Evolutionary conservation across 768 basidiomycete species (phyloP), one percentile per base, ranked within the genome.

Genomic region (Clathrus columnatus): DNA sequence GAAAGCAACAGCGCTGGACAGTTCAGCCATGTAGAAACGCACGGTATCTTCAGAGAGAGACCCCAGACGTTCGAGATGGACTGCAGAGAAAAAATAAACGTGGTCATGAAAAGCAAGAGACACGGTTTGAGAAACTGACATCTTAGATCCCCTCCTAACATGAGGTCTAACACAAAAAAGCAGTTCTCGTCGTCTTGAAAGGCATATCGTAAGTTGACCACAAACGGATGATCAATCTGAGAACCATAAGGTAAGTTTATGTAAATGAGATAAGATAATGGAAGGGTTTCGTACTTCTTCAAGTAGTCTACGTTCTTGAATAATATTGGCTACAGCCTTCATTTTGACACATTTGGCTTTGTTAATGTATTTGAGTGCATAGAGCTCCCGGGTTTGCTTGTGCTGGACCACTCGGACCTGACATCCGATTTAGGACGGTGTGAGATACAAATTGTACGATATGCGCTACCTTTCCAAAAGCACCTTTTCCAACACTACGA

Each of bases 401-500:
- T 98, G 96, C 70, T 99, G 95, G 6, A 99, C 96, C 58, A 99
- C 95, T 44, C 96, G 87, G 73, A 99, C 95, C 95, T 98, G 61
- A 50, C 20, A 48, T 54, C 56, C 64, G 53, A 49, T 43, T 27
- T 55, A 26, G 44, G 54, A 17, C 3, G 30, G 54, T 52, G 47
- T 8, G 36, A n/a, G 32, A 21, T 26, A 21, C 5, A 24, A 43
- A 29, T 30, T 28, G 20, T 51, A 17, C 30, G 23, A 41, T 41
- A n/a, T 51, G 23, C 17, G 14, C 8, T 29, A 93, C 95, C 83
- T 99, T 98, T 67, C 95, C 95, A 70, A 99, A 98, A 1, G 95
- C 95, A 50, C 95, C 95, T 69, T 97, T 97, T 20, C 95, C 95
- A n/a, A 99, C 94, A 61, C 91, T 94, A 63, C 95, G 78, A 18